These are phyloP conservation scores for Trichophyton simii DNA, from an alignment of 2,329 filamentous ascomycete genomes.

Conservation along the genomic window DNA sequence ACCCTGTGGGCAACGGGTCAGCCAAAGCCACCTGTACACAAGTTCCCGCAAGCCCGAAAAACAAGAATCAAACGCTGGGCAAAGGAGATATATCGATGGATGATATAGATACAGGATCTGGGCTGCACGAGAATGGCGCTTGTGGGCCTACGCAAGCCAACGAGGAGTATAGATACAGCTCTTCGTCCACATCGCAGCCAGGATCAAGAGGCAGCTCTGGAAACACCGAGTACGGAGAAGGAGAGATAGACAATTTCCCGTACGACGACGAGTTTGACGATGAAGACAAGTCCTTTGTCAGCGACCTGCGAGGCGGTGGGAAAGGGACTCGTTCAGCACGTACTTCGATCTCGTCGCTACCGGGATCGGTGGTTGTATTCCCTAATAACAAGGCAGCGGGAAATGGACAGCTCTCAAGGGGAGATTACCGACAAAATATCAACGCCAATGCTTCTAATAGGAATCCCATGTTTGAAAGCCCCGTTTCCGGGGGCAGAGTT, in stretches of 20 bases:
- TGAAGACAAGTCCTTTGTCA: background rate
- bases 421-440: background rate
- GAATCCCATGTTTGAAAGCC: background rate
- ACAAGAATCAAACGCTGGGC: background rate
- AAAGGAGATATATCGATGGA: background rate
- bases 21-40: background rate
- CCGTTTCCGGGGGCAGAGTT: background rate
- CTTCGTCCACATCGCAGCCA: slow-evolving; percentile 2
- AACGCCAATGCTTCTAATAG: background rate
- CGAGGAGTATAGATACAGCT: background rate
- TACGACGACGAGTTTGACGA: background rate
- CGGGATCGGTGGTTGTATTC: slow-evolving; percentile 28
- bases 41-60: background rate
- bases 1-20: background rate
- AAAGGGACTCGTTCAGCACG: slow-evolving; percentile 6
- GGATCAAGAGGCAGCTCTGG: slow-evolving; percentile 1
- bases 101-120: background rate
- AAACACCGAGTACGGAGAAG: background rate
- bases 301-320: background rate
- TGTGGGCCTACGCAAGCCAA: background rate
- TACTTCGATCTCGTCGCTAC: slow-evolving; percentile 32
- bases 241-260: background rate
- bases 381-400: slow-evolving; percentile 7
- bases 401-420: background rate
- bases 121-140: background rate